Percentiles rank a stretch among this genome's conserved stretches.
These are phyloP conservation scores for Scheffersomyces segobiensis DNA, from an alignment of 1,139 yeast species.

Conservation along the genomic window DNA sequence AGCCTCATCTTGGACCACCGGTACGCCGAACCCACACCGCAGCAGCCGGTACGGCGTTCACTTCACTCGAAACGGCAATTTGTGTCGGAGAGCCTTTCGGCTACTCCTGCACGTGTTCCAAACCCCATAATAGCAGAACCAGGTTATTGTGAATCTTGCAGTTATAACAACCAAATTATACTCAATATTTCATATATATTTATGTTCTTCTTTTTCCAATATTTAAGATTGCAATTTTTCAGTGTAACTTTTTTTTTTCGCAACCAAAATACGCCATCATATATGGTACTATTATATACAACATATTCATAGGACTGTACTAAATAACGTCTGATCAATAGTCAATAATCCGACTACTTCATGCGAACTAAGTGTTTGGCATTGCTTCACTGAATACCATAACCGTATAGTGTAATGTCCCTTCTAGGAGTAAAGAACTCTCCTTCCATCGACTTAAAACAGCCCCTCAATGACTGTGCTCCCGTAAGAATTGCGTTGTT, in stretches of 20 bases:
- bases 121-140: background rate
- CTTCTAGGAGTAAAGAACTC: background rate
- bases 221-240: background rate
- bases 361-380: background rate
- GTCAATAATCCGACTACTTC: background rate
- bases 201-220: background rate
- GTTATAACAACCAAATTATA: background rate
- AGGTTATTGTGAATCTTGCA: background rate
- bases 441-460: slow-evolving; percentile 1
- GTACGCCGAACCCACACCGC: background rate
- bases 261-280: background rate
- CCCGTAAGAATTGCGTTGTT: slow-evolving; percentile 59
- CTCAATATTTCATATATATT: too few species aligned
- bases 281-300: background rate
- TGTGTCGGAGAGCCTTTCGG: background rate
- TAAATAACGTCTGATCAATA: too few species aligned
- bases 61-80: background rate
- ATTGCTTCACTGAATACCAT: background rate
- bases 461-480: slow-evolving; percentile 25
- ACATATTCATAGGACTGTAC: background rate
- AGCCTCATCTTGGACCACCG: background rate
- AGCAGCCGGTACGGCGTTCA: background rate
- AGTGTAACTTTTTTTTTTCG: background rate
- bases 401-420: background rate
- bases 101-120: background rate